These are phyloP conservation scores for Ustilago hordei DNA, from an alignment of 1,284 basidiomycete genomes.

Conservation along the genomic window DNA sequence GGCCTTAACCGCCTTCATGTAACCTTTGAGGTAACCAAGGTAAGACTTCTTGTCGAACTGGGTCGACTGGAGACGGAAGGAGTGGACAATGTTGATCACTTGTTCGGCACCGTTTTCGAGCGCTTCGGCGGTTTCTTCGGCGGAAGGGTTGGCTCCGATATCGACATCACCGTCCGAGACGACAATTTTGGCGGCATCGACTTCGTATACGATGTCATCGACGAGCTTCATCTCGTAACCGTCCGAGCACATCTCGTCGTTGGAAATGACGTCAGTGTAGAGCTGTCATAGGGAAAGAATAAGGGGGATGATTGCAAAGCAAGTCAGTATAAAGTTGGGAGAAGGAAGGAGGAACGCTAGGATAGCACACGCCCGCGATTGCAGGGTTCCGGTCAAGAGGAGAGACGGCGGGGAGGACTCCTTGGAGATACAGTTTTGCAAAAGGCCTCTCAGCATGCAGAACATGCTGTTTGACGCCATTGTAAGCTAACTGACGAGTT, in stretches of 20 bases:
- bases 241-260: constrained; percentile 81
- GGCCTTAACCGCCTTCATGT: constrained; percentile 85
- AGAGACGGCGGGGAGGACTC: neutral
- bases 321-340: constrained; percentile 8
- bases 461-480: neutral
- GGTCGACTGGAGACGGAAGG: constrained; percentile 88
- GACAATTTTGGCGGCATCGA: constrained; percentile 82
- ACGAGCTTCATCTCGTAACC: constrained; percentile 77
- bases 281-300: constrained; percentile 72
- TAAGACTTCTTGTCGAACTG: constrained; percentile 92
- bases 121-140: constrained; percentile 86
- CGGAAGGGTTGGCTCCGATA: constrained; percentile 80
- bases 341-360: no score
- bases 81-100: constrained; percentile 93
- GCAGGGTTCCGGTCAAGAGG: neutral
- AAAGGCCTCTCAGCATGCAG: neutral
- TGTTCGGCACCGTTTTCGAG: constrained; percentile 80
- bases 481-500: neutral
- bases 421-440: neutral
- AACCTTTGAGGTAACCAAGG: constrained; percentile 85
- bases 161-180: constrained; percentile 88
- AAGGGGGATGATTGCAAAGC: neutral
- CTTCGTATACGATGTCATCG: constrained; percentile 89
- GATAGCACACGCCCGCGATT: neutral
- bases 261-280: constrained; percentile 77